Evolutionary conservation across 805 yeast genomes (phyloP).

Genomic region (Priceomyces haplophilus): DNA sequence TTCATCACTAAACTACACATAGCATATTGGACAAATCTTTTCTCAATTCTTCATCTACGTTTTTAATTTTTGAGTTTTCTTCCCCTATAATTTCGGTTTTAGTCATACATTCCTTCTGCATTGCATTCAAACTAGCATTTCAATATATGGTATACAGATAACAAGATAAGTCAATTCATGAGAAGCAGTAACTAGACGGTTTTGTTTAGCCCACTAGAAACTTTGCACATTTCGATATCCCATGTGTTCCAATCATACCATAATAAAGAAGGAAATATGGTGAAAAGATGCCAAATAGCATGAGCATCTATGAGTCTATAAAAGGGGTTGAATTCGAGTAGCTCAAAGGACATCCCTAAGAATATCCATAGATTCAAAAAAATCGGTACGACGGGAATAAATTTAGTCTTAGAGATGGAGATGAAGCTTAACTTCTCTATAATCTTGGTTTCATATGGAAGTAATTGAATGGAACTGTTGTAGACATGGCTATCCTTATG

Average conservation of each 20-base stretch:
- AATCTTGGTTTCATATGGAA: slow-evolving; percentile 39
- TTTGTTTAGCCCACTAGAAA: slow-evolving; percentile 5
- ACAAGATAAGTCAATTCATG: too few species aligned
- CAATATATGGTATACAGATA: background rate
- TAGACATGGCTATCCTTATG: slow-evolving; percentile 16
- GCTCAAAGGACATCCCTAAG: slow-evolving; percentile 31
- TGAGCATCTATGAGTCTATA: slow-evolving; percentile 66
- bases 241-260: slow-evolving; percentile 64
- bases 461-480: slow-evolving; percentile 35
- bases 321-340: slow-evolving; percentile 35
- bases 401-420: slow-evolving; percentile 21
- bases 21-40: too few species aligned
- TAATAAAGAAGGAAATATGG: slow-evolving; percentile 74
- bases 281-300: slow-evolving; percentile 88
- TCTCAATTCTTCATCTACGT: background rate
- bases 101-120: slow-evolving; percentile 4
- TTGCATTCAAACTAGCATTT: background rate
- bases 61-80: too few species aligned
- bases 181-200: background rate
- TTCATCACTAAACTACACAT: too few species aligned
- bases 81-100: background rate
- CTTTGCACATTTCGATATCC: slow-evolving; percentile 37
- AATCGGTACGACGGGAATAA: slow-evolving; percentile 36
- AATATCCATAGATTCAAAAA: slow-evolving; percentile 32
- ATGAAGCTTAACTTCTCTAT: slow-evolving; percentile 29